Conservation (phyloP, 2,329 filamentous ascomycete species). For the Claviceps pazoutovae region DNA sequence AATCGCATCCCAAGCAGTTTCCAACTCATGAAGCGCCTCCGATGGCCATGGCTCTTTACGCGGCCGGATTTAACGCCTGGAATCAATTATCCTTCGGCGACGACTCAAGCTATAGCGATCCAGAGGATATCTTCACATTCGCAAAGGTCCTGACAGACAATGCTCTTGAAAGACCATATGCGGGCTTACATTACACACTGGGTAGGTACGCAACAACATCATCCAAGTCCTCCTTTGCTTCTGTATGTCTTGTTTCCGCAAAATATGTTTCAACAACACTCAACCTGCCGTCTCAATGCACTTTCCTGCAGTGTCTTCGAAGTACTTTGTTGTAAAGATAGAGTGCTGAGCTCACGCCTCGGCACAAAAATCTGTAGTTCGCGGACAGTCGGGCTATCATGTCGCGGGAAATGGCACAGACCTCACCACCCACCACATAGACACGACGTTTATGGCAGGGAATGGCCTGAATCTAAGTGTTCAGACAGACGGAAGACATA, state of each 20-base stretch:
- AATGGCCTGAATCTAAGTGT: constrained; percentile 1
- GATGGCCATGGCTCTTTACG: constrained; percentile 41
- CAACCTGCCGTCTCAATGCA: not conserved
- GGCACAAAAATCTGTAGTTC: not conserved
- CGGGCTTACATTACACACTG: constrained; percentile 30
- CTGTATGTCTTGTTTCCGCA: not conserved
- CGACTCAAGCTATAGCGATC: constrained; percentile 16
- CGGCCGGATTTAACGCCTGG: constrained; percentile 46
- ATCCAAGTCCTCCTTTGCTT: not conserved
- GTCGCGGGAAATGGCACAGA: constrained; percentile 2
- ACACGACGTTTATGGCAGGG: not conserved
- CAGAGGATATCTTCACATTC: constrained; percentile 33
- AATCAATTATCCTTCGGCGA: constrained; percentile 32
- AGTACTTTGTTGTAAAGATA: not conserved
- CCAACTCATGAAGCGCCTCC: not conserved
- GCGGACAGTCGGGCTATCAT: not conserved
- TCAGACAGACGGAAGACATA: not conserved
- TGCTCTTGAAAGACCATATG: constrained; percentile 20
- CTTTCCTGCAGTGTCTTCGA: not conserved
- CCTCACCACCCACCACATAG: not conserved
- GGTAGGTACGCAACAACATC: constrained; percentile 21
- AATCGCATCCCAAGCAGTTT: too few species aligned
- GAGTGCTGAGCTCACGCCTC: not conserved
- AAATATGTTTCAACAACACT: not conserved
- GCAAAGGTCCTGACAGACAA: constrained; percentile 24